These are phyloP conservation scores for Coprinopsis cinerea DNA, from an alignment of 768 basidiomycete genomes.

Conservation along the genomic window DNA sequence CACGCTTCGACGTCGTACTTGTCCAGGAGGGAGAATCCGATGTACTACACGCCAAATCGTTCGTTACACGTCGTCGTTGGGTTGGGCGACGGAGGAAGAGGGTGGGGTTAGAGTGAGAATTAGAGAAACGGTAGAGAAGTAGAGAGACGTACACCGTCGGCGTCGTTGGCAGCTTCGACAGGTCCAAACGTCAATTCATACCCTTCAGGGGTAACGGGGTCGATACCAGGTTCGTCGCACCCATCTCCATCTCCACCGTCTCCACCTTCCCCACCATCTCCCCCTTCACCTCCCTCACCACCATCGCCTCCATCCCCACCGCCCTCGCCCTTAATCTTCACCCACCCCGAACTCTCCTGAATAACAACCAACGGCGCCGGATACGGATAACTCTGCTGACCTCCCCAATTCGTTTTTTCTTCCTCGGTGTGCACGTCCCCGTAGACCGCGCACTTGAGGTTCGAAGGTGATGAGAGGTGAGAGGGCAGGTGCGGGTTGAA, in stretches of 20 bases:
- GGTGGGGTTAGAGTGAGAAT: background rate
- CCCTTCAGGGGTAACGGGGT: slow-evolving; percentile 30
- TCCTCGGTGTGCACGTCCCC: slow-evolving; percentile 35
- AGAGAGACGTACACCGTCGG: slow-evolving; percentile 26
- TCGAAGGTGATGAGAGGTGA: slow-evolving; percentile 30
- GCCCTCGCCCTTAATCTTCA: too few species aligned
- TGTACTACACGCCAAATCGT: slow-evolving; percentile 26
- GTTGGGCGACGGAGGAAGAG: background rate
- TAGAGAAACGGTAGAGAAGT: background rate
- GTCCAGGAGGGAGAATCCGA: slow-evolving; percentile 41
- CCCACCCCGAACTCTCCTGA: too few species aligned
- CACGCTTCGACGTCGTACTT: slow-evolving; percentile 39
- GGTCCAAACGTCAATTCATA: slow-evolving; percentile 40
- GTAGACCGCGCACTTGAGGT: slow-evolving; percentile 44
- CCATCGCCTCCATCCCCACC: too few species aligned
- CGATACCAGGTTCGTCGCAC: background rate
- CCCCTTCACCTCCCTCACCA: too few species aligned
- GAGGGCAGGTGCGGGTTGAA: too few species aligned
- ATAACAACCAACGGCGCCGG: slow-evolving; percentile 35
- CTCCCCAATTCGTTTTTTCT: slow-evolving; percentile 42
- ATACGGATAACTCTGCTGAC: slow-evolving; percentile 32
- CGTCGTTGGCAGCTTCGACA: slow-evolving; percentile 36
- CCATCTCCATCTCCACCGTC: too few species aligned
- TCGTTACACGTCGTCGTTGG: background rate
- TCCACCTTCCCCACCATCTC: too few species aligned